A percentile compares a stretch with the other conserved stretches of the same genome.
phyloP scores from a whole-genome alignment of 2,329 filamentous ascomycete genomes.

The Pestalotiopsis sp. region DNA sequence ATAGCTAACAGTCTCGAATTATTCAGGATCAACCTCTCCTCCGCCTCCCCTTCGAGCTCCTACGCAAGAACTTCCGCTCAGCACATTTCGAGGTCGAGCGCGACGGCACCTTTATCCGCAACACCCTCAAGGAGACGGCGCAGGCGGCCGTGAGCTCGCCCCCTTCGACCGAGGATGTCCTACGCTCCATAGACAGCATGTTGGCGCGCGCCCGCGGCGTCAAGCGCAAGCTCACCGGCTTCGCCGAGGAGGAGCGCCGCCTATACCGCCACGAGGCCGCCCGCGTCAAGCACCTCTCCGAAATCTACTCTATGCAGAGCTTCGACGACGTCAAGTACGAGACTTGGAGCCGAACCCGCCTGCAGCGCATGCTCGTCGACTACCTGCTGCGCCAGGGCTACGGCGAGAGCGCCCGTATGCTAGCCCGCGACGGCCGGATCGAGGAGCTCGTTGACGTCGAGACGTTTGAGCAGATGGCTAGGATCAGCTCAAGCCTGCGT shows the following conservation, averaged over 20 bases:
- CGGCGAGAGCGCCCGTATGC: conserved; percentile 71
- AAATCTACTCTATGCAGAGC: conserved; percentile 78
- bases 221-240: conserved; percentile 80
- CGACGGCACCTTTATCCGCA: conserved; percentile 65
- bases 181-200: conserved; percentile 83
- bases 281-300: conserved; percentile 78
- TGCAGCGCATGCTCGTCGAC: conserved; percentile 89
- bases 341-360: conserved; percentile 78
- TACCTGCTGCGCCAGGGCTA: conserved; percentile 88
- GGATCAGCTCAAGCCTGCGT: conserved; percentile 74
- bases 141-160: conserved; percentile 67
- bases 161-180: conserved; percentile 69
- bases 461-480: conserved; percentile 82
- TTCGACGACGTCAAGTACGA: conserved; percentile 94
- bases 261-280: conserved; percentile 77
- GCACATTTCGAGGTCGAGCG: conserved; percentile 78
- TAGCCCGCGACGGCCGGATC: conserved; percentile 78
- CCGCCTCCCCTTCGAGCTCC: conserved; percentile 88
- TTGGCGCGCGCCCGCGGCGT: conserved; percentile 81
- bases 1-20: background rate
- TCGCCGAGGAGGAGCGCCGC: conserved; percentile 78
- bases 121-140: conserved; percentile 64
- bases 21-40: conserved; percentile 91
- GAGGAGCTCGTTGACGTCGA: conserved; percentile 84
- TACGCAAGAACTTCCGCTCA: conserved; percentile 91